A percentile compares a stretch with the other conserved stretches of the same genome.
phyloP scores from a whole-genome alignment of 805 yeast genomes.

The Teunomyces tritomae region DNA sequence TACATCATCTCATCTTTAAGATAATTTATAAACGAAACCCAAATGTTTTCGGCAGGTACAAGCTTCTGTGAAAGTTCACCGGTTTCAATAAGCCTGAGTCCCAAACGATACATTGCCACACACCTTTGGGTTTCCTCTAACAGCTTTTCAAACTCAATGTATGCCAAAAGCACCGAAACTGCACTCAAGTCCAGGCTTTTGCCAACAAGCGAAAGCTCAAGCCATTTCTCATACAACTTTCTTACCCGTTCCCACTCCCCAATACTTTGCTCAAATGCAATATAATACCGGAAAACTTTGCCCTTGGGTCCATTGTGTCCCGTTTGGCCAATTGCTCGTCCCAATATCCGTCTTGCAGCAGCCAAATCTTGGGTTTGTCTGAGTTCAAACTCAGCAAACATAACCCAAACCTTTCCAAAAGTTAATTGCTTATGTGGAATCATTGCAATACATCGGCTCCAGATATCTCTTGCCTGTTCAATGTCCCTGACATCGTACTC shows the following conservation, averaged over 20 bases:
- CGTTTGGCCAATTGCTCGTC: slow-evolving; percentile 63
- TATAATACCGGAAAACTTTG: slow-evolving; percentile 61
- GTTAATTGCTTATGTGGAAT: slow-evolving; percentile 63
- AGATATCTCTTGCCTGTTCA: slow-evolving; percentile 49
- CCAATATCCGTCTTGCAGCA: slow-evolving; percentile 65
- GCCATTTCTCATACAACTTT: slow-evolving; percentile 61
- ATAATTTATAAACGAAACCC: slow-evolving; percentile 48
- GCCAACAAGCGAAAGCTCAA: slow-evolving; percentile 37
- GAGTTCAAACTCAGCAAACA: slow-evolving; percentile 68
- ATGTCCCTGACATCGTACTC: slow-evolving; percentile 49
- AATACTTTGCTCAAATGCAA: slow-evolving; percentile 60
- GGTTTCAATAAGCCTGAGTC: slow-evolving; percentile 27
- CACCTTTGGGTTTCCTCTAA: slow-evolving; percentile 70
- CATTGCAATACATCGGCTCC: slow-evolving; percentile 44
- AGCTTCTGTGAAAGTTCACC: slow-evolving; percentile 30
- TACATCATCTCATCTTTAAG: slow-evolving; percentile 61
- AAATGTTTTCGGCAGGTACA: slow-evolving; percentile 17
- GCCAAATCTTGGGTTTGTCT: slow-evolving; percentile 46
- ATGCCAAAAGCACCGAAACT: slow-evolving; percentile 52
- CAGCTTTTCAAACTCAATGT: slow-evolving; percentile 64
- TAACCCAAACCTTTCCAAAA: slow-evolving; percentile 72
- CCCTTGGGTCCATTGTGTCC: slow-evolving; percentile 47
- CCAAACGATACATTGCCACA: slow-evolving; percentile 59
- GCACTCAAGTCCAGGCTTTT: slow-evolving; percentile 6
- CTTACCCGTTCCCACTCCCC: slow-evolving; percentile 83